These are phyloP conservation scores for Cryptosporidium meleagridis DNA, from an alignment of 169 alveolate genomes.

Conservation along the genomic window DNA sequence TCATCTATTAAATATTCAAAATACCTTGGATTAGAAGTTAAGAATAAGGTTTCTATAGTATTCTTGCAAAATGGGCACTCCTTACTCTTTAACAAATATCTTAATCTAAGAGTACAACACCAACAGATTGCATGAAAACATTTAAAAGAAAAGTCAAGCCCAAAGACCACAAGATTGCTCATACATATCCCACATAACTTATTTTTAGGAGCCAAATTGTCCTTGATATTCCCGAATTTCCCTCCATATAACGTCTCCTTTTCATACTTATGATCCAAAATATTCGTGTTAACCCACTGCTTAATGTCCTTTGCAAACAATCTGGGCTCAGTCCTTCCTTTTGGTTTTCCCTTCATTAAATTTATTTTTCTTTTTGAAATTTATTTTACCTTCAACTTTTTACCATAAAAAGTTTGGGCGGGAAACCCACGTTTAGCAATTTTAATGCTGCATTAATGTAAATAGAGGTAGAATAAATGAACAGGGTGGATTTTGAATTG, in stretches of 20 bases:
- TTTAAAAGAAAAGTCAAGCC: constrained; percentile 46
- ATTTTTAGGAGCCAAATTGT: not conserved
- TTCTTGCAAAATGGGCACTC: constrained; percentile 74
- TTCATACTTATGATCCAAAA: constrained; percentile 1
- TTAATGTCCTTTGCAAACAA: constrained; percentile 58
- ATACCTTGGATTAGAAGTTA: constrained; percentile 45
- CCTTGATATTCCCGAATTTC: not conserved
- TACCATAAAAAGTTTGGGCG: not conserved
- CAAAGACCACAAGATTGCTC: constrained; percentile 45
- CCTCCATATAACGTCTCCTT: not conserved
- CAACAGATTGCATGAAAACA: constrained; percentile 65
- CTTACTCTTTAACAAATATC: constrained; percentile 31
- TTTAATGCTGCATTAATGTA: not conserved
- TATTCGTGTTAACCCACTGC: constrained; percentile 48
- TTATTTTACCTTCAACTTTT: not conserved
- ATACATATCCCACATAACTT: constrained; percentile 61
- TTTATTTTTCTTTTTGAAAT: not conserved
- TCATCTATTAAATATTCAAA: constrained; percentile 34
- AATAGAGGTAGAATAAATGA: not conserved
- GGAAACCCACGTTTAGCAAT: not conserved
- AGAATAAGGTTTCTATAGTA: not conserved
- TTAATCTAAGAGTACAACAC: constrained; percentile 64
- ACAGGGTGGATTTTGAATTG: too few relatives aligned
- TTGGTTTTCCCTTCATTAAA: constrained; percentile 18
- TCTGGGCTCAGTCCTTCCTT: constrained; percentile 2